Percentiles rank a stretch among this genome's conserved stretches.
These are phyloP conservation scores for Fraxinus nigra DNA, from an alignment of 305 asterid genomes.

Conservation along the genomic window DNA sequence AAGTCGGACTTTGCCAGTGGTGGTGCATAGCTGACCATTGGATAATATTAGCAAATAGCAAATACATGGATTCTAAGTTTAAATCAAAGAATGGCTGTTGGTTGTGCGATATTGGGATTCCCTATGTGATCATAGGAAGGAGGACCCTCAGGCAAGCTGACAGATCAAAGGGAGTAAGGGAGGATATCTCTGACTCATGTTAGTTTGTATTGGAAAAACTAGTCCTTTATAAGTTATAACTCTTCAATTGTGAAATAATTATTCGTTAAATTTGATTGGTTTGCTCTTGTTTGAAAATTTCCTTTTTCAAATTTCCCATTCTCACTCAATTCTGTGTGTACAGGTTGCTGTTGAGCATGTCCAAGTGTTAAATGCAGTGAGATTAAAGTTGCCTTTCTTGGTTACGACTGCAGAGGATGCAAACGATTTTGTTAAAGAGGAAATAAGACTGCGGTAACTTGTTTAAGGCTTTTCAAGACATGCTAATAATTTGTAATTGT, in stretches of 20 bases:
- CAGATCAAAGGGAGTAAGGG: not conserved
- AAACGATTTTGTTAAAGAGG: constrained; percentile 75
- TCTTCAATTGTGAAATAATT: not conserved
- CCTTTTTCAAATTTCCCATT: constrained; percentile 1
- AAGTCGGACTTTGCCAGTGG: not conserved
- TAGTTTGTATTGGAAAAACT: not conserved
- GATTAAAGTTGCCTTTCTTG: constrained; percentile 78
- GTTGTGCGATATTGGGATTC: not conserved
- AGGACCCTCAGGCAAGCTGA: not conserved
- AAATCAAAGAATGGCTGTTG: not conserved
- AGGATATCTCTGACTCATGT: not conserved
- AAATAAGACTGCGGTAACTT: constrained; percentile 77
- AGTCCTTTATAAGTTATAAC: not conserved
- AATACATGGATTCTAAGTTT: not conserved
- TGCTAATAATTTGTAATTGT: not conserved
- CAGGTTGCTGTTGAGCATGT: constrained; percentile 87
- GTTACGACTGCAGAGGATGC: constrained; percentile 83
- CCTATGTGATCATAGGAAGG: not conserved
- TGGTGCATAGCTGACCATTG: not conserved
- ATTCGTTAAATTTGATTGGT: constrained; percentile 9
- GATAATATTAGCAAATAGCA: not conserved
- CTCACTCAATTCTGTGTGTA: constrained; percentile 20
- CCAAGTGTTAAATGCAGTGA: constrained; percentile 72
- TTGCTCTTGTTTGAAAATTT: not conserved
- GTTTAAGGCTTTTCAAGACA: not conserved